Base-by-base conservation (phyloP, 2,329 filamentous ascomycete species). In the Epichloe bromicola region DNA sequence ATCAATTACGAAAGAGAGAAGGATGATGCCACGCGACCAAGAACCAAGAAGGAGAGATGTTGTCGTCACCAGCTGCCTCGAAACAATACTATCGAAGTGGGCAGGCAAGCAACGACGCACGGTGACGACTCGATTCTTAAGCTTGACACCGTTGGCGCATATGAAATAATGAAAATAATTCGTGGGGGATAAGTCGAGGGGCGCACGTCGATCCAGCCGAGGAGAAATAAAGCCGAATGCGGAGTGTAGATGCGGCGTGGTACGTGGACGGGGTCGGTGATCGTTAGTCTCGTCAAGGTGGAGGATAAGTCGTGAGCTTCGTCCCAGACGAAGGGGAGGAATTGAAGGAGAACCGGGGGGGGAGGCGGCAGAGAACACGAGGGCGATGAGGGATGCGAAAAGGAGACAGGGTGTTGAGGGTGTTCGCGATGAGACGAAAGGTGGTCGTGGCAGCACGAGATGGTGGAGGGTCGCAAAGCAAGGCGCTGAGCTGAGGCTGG, bases 371-470 rank as follows among this genome's bases (percentile, higher is more conserved):
- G 19, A 6, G 26, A 39, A 39, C 7, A 15, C 3, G 50, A 49
- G 41, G 50, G 33, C 30, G 46, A 36, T 2, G 11, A 4, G 19
- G 2, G 46, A n/a, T 39, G 36, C 19, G 23, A 44, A 38, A 23
- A 26, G 20, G 5, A 10, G 23, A 23, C 23, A 8, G 12, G 11
- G 23, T 7, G 30, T 19, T 47, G 49, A 47, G 26, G 49, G n/a
- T 15, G 49, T 34, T 46, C n/a, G 49, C 40, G 43, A 46, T 34
- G 43, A 36, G 40, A 44, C 30, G 40, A 43, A 36, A 5, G 23
- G 46, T 51, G 45, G 50, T 51, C 33, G 50, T 48, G 45, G 46
- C 50, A 38, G 50, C 17, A 10, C 33, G 38, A 51, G 45, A 34
- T 48, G 49, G 49, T 36, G 38, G 45, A 42, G 33, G 17, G 50